Evolutionary conservation across 2,329 filamentous ascomycete genomes (phyloP).

Genomic region (Fusarium sp.): DNA sequence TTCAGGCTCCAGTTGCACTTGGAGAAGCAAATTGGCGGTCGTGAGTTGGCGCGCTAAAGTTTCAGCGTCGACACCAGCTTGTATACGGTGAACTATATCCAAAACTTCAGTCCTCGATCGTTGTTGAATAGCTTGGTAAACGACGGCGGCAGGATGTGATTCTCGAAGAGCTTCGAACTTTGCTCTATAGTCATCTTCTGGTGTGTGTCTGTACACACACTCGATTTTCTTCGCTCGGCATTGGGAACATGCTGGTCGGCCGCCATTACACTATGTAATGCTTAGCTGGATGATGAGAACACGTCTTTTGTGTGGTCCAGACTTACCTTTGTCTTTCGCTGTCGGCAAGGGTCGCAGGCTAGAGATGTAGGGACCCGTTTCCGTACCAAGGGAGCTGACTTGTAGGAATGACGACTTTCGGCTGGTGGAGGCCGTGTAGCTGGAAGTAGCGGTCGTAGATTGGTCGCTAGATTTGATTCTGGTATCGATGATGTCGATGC

Average conservation of each 20-base stretch:
- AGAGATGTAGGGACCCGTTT: not conserved
- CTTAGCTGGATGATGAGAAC: not conserved
- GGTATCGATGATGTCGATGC: not conserved
- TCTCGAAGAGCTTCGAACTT: conserved; percentile 1
- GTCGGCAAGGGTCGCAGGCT: conserved; percentile 13
- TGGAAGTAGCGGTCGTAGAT: not conserved
- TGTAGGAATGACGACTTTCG: not conserved
- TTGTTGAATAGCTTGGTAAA: conserved; percentile 9
- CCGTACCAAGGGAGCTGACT: not conserved
- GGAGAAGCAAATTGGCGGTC: conserved; percentile 17
- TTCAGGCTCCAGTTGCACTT: conserved; percentile 17
- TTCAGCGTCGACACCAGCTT: conserved; percentile 10
- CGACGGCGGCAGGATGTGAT: conserved; percentile 6
- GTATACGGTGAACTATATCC: conserved; percentile 1
- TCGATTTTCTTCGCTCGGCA: conserved; percentile 1
- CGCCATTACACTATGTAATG: not conserved
- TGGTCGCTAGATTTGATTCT: fast-evolving
- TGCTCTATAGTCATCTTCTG: not conserved
- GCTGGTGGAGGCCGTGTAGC: not conserved
- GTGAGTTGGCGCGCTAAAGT: conserved; percentile 1
- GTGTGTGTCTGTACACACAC: not conserved
- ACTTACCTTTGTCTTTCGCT: conserved; percentile 14
- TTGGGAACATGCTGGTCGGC: conserved; percentile 2
- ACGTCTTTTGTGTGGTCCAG: no score
- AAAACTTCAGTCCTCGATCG: not conserved